phyloP scores from a whole-genome alignment of 768 basidiomycete genomes.

The Tylopilus subfusipes region DNA sequence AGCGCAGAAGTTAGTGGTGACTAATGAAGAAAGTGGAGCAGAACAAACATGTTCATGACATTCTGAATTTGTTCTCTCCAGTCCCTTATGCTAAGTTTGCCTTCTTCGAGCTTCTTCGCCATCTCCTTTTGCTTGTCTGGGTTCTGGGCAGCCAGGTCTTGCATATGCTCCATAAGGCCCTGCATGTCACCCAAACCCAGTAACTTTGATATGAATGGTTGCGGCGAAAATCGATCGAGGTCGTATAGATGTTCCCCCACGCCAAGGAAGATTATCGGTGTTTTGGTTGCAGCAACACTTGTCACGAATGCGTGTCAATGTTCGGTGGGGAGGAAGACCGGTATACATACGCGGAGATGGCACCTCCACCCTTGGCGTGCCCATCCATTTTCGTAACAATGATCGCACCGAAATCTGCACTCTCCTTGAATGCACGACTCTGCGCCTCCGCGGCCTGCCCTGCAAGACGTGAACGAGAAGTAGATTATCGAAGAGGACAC shows the following conservation, averaged over 20 bases:
- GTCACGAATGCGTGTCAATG: constrained; percentile 9
- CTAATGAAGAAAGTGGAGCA: constrained; percentile 1
- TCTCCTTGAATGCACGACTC: constrained; percentile 95
- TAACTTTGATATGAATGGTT: constrained; percentile 96
- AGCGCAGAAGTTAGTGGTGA: constrained; percentile 2
- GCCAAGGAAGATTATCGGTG: constrained; percentile 97
- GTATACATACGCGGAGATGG: constrained; percentile 88
- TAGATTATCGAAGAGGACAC: not conserved
- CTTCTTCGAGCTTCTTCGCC: constrained; percentile 96
- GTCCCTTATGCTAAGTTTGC: constrained; percentile 93
- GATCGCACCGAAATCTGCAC: constrained; percentile 95
- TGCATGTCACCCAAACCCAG: constrained; percentile 96
- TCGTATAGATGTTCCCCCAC: constrained; percentile 98
- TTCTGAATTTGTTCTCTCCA: constrained; percentile 98
- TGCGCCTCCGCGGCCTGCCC: constrained; percentile 98
- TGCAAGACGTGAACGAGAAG: constrained; percentile 22
- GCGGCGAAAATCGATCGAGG: constrained; percentile 91
- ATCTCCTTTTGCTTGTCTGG: constrained; percentile 98
- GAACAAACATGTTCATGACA: constrained; percentile 93
- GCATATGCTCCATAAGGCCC: constrained; percentile 98
- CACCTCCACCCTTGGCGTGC: constrained; percentile 98
- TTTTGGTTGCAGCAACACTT: constrained; percentile 97
- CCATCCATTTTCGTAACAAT: constrained; percentile 99
- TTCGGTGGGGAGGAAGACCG: not conserved
- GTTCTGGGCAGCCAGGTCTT: constrained; percentile 88